These are phyloP conservation scores for Lasiosphaeris hirsuta DNA, from an alignment of 495 filamentous ascomycete species.

Conservation along the genomic window DNA sequence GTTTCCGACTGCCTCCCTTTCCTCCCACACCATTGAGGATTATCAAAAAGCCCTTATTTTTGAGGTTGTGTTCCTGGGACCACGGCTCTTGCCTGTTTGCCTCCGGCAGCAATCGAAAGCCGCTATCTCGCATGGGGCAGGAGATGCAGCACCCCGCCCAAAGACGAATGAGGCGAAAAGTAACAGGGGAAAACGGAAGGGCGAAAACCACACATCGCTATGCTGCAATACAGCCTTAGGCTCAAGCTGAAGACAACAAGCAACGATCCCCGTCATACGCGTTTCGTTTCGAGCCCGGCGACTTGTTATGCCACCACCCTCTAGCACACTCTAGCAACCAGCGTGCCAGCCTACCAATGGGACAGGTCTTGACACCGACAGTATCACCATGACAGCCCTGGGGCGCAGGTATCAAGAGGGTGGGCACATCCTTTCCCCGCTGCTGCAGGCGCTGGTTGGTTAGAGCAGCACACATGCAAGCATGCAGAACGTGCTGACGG, in stretches of 20 bases:
- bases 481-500: slow-evolving; percentile 3
- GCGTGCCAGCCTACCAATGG: slow-evolving; percentile 13
- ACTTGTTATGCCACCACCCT: slow-evolving; percentile 9
- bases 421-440: slow-evolving; percentile 13
- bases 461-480: background rate
- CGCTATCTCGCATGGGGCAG: too few species aligned
- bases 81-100: too few species aligned
- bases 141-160: too few species aligned
- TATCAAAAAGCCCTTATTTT: background rate
- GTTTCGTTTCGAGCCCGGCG: slow-evolving; percentile 2
- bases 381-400: slow-evolving; percentile 6
- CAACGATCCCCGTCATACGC: background rate
- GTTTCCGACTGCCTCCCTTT: slow-evolving; percentile 4
- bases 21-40: slow-evolving; percentile 12
- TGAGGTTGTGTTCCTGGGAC: too few species aligned
- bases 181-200: too few species aligned
- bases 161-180: too few species aligned
- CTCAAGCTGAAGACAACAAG: background rate
- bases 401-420: slow-evolving; percentile 1
- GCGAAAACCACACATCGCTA: background rate
- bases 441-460: slow-evolving; percentile 15
- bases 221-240: background rate
- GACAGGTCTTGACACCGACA: slow-evolving; percentile 8
- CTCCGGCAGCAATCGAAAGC: too few species aligned
- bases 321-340: slow-evolving; percentile 5